These are phyloP conservation scores for Malus hybrid DNA, from an alignment of 331 rosid species.

Conservation along the genomic window DNA sequence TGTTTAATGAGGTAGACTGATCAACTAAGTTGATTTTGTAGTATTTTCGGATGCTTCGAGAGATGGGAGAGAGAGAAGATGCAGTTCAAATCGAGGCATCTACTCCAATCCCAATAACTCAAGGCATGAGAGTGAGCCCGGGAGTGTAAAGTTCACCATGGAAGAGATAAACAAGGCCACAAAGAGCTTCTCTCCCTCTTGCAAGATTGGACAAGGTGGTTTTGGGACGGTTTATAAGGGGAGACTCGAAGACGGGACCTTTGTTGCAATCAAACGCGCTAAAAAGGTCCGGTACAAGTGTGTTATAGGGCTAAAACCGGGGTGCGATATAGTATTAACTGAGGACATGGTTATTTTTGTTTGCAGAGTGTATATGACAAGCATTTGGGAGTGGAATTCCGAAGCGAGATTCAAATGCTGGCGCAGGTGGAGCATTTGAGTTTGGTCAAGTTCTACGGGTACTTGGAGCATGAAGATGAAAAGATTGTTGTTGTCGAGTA, in stretches of 20 bases:
- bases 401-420: conserved; percentile 76
- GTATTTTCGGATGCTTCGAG: conserved; percentile 44
- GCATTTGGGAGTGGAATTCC: conserved; percentile 73
- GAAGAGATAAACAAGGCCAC: conserved; percentile 69
- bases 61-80: conserved; percentile 36
- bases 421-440: conserved; percentile 83
- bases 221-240: conserved; percentile 88
- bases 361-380: conserved; percentile 70
- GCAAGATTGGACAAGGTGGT: conserved; percentile 94
- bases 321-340: no score
- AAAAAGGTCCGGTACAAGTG: conserved; percentile 59
- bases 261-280: conserved; percentile 85
- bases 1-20: conserved; percentile 11
- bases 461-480: conserved; percentile 70
- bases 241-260: conserved; percentile 56
- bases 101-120: conserved; percentile 24
- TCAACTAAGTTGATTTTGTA: conserved; percentile 16
- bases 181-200: conserved; percentile 68
- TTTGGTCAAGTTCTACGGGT: conserved; percentile 76
- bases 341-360: conserved; percentile 5
- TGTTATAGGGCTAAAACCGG: no score
- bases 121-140: conserved; percentile 43
- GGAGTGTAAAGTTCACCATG: conserved; percentile 48
- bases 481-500: conserved; percentile 72
- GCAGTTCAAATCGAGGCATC: conserved; percentile 29